Evolutionary conservation across 306 rosid genomes (phyloP).

Genomic region (Pyrus betulifolia): DNA sequence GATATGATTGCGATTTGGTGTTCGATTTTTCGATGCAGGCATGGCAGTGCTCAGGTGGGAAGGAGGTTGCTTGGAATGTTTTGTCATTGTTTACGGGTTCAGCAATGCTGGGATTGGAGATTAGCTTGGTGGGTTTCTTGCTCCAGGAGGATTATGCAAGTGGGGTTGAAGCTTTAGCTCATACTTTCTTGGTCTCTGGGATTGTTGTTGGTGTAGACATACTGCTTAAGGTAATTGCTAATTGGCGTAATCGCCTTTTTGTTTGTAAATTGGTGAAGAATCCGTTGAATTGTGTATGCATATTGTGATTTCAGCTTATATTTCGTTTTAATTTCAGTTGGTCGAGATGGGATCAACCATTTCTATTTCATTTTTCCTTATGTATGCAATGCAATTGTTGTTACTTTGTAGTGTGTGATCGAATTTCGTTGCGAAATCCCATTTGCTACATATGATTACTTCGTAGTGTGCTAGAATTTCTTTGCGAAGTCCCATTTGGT

Average conservation of each 20-base stretch:
- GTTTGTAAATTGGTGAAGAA: not conserved
- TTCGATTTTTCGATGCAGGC: constrained; percentile 23
- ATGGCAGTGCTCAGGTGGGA: constrained; percentile 68
- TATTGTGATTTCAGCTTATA: not conserved
- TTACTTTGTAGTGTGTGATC: not conserved
- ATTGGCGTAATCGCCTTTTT: not conserved
- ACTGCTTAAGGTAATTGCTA: constrained; percentile 52
- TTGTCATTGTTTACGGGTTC: constrained; percentile 51
- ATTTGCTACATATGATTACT: not conserved
- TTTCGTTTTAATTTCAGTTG: not conserved
- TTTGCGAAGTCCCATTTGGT: not conserved
- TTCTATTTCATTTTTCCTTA: not conserved
- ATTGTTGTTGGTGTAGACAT: constrained; percentile 46
- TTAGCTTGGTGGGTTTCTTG: constrained; percentile 58
- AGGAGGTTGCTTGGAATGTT: constrained; percentile 56
- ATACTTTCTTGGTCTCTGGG: constrained; percentile 46
- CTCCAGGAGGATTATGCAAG: constrained; percentile 50
- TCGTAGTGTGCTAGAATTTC: not conserved
- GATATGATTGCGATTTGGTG: not conserved
- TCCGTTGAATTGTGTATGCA: not conserved
- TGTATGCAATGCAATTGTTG: not conserved
- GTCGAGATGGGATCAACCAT: not conserved
- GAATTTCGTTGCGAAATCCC: not conserved
- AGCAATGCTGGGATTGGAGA: constrained; percentile 63
- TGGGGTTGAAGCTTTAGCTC: constrained; percentile 49